Evolutionary conservation across 2,329 filamentous ascomycete species (phyloP).

Genomic region (Aureobasidium sp.): DNA sequence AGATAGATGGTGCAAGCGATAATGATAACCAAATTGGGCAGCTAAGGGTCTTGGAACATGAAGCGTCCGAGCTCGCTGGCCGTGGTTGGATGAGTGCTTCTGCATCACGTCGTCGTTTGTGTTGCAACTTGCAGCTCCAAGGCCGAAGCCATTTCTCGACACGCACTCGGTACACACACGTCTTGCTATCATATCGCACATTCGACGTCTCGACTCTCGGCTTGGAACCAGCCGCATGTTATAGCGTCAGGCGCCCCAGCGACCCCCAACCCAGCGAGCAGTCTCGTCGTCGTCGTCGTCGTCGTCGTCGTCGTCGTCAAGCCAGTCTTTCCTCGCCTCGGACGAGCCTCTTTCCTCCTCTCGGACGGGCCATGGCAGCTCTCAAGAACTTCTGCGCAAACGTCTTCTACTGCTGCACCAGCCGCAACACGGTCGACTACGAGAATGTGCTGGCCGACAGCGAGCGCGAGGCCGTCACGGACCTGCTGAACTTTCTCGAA

Average conservation of each 20-base stretch:
- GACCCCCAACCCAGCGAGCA: not conserved
- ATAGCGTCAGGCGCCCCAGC: not conserved
- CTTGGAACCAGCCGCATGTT: not conserved
- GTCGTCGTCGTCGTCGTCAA: too few species aligned
- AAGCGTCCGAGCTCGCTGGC: not conserved
- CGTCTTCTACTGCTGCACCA: conserved; percentile 27
- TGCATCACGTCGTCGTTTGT: not conserved
- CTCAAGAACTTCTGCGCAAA: conserved; percentile 25
- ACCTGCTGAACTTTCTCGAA: conserved; percentile 89
- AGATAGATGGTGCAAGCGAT: too few species aligned
- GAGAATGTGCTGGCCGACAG: conserved; percentile 65
- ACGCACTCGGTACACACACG: not conserved
- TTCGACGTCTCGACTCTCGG: not conserved
- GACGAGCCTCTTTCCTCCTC: not conserved
- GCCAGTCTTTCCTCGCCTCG: not conserved
- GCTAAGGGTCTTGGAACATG: not conserved
- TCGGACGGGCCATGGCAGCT: conserved; percentile 14
- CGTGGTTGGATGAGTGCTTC: not conserved
- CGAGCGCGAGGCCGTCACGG: conserved; percentile 92
- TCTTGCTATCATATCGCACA: not conserved
- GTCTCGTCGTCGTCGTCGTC: not conserved
- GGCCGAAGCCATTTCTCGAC: not conserved
- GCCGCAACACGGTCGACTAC: conserved; percentile 38
- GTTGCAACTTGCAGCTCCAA: too few species aligned
- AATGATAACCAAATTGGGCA: not conserved